Percentiles rank a stretch among this genome's conserved stretches.
Evolutionary conservation across 305 asterid species (phyloP).

Genomic region (Solanum hybrid): DNA sequence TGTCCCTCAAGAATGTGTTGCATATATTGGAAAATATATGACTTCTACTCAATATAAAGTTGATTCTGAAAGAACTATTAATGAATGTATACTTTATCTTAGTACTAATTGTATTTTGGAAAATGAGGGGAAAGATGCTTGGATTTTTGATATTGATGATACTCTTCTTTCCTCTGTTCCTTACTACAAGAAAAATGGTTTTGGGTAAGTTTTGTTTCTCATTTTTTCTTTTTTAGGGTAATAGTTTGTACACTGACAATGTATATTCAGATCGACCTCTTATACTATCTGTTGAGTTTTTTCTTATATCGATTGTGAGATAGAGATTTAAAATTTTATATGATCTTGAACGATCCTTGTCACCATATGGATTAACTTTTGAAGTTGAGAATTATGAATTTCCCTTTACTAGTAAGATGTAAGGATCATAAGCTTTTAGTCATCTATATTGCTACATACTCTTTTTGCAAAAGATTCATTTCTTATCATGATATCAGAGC

Average conservation of each 20-base stretch:
- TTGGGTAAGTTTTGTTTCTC: conserved; percentile 31
- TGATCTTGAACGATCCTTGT: neutral
- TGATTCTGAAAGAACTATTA: conserved; percentile 47
- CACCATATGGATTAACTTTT: neutral
- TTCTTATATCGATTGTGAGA: too few relatives aligned
- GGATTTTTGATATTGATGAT: conserved; percentile 67
- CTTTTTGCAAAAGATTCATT: neutral
- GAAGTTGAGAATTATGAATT: neutral
- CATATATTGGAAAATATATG: conserved; percentile 51
- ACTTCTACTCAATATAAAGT: conserved; percentile 57
- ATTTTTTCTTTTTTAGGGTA: neutral
- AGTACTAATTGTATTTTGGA: conserved; percentile 34
- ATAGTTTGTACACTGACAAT: neutral
- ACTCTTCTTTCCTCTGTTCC: conserved; percentile 66
- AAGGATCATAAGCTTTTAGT: neutral
- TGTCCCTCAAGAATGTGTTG: conserved; percentile 62
- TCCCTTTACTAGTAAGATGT: neutral
- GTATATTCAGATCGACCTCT: neutral
- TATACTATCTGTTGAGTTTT: neutral
- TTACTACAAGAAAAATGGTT: conserved; percentile 57
- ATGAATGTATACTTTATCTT: conserved; percentile 39
- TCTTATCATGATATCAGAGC: neutral
- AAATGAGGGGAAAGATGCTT: conserved; percentile 54
- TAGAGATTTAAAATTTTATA: too few relatives aligned
- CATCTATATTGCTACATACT: neutral